Evolutionary conservation across 331 rosid genomes (phyloP), one percentile per base, ranked within the genome.

Genomic region (Quercus tomentella): DNA sequence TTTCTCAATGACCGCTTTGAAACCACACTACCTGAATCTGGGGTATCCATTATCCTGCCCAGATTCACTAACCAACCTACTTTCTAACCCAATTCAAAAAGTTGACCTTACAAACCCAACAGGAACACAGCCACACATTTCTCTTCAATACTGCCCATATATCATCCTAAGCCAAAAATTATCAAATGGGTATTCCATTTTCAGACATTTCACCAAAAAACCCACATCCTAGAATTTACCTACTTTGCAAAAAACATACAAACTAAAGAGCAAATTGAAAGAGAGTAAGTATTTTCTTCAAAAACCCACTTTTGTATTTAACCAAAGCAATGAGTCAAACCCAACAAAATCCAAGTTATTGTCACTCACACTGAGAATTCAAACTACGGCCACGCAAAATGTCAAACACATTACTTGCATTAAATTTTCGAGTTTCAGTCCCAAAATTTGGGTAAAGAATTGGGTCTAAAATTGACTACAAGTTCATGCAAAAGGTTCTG

Each of bases 1-100:
- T 89, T 95, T 67, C 98, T 89, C 79, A 79, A 63, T 0, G 98
- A 87, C 69, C 96, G 89, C 82, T 85, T 95, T 11, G 70, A 66
- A 79, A 49, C 77, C 4, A 93, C 89, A 67, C 89, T 90, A 43
- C 70, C 85, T 1, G 89, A 84, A 78, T 81, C 51, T 4, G 91
- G 79, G 20, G 81, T 75, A 62, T 77, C 94, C 97, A 92, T 91
- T 83, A 45, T 79, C 74, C 79, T 75, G 68, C 58, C 78, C 18
- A 7, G 45, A 43, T 56, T 67, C 75, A 51, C 56, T 55, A 31
- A 65, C 33, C 62, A 70, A 82, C 49, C 57, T 33, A 52, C 12
- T 51, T 31, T 72, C 72, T 66, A 45, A 54, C 75, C 58, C 28
- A 63, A 73, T 49, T 51, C 68, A 73, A 86, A 1, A 41, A 7